Evolutionary conservation across 768 basidiomycete species (phyloP).

Genomic region (Auriculariales sp.): DNA sequence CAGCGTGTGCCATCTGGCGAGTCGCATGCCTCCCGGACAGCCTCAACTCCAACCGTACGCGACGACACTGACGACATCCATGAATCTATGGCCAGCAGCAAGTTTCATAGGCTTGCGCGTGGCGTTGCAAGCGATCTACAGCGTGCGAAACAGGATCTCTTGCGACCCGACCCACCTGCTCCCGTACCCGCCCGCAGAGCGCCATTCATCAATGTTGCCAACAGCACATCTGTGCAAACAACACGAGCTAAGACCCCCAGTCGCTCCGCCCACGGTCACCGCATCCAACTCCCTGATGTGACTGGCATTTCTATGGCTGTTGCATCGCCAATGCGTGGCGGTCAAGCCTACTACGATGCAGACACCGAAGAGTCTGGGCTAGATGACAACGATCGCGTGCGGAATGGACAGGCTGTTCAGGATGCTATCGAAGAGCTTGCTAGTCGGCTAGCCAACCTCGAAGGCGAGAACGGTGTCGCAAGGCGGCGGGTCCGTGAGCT

Average conservation of each 20-base stretch:
- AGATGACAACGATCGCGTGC: constrained; percentile 22
- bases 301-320: constrained; percentile 73
- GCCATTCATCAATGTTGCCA: constrained; percentile 24
- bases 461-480: constrained; percentile 71
- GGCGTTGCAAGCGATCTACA: constrained; percentile 43
- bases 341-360: constrained; percentile 34
- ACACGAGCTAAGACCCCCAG: constrained; percentile 7
- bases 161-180: background rate
- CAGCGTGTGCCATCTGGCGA: background rate
- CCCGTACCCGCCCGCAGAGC: constrained; percentile 15
- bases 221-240: constrained; percentile 6
- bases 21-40: background rate
- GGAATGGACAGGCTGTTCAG: constrained; percentile 43
- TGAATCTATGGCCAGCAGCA: constrained; percentile 41
- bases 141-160: constrained; percentile 16
- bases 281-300: constrained; percentile 61
- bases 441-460: constrained; percentile 50
- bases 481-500: constrained; percentile 73
- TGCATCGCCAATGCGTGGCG: constrained; percentile 50
- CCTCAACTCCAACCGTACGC: background rate
- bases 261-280: constrained; percentile 16
- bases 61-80: constrained; percentile 19
- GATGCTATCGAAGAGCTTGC: constrained; percentile 33
- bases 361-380: constrained; percentile 27
- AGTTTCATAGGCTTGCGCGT: constrained; percentile 45